phyloP scores from a whole-genome alignment of 495 filamentous ascomycete species.

The Neurospora sublineolata region DNA sequence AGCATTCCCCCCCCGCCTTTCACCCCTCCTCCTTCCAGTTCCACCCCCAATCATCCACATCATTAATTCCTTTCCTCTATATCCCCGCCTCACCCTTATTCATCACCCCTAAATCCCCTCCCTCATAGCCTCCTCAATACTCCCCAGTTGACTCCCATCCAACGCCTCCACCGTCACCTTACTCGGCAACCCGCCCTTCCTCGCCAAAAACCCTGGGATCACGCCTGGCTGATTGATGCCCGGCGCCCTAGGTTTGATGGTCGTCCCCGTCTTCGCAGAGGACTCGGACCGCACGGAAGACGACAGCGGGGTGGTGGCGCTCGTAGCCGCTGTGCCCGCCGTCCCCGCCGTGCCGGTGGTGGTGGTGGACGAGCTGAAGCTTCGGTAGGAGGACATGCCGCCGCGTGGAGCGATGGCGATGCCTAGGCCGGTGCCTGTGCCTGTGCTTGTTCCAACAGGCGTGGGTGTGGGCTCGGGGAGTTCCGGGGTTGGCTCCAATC shows the following conservation, averaged over 20 bases:
- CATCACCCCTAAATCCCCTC: constrained; percentile 20
- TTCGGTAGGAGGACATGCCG: neutral
- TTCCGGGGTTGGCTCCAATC: neutral
- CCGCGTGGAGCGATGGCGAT: neutral
- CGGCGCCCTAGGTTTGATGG: constrained; percentile 23
- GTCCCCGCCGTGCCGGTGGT: neutral
- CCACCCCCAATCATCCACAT: neutral
- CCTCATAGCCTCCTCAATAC: constrained; percentile 27
- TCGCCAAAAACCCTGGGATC: constrained; percentile 40
- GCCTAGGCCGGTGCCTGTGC: neutral
- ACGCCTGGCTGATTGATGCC: constrained; percentile 44
- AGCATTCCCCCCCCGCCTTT: neutral
- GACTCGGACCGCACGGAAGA: neutral
- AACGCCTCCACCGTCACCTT: constrained; percentile 31
- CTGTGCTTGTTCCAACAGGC: neutral
- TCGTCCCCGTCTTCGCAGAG: constrained; percentile 1
- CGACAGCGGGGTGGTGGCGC: neutral
- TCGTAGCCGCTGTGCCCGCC: neutral
- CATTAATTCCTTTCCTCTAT: neutral
- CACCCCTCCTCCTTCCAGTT: neutral
- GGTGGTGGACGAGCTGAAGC: neutral
- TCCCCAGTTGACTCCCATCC: constrained; percentile 8
- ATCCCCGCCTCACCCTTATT: neutral
- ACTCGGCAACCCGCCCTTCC: constrained; percentile 27
- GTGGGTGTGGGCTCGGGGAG: neutral